These are phyloP conservation scores for Fusarium torreyae DNA, from an alignment of 2,329 filamentous ascomycete species.

Conservation along the genomic window DNA sequence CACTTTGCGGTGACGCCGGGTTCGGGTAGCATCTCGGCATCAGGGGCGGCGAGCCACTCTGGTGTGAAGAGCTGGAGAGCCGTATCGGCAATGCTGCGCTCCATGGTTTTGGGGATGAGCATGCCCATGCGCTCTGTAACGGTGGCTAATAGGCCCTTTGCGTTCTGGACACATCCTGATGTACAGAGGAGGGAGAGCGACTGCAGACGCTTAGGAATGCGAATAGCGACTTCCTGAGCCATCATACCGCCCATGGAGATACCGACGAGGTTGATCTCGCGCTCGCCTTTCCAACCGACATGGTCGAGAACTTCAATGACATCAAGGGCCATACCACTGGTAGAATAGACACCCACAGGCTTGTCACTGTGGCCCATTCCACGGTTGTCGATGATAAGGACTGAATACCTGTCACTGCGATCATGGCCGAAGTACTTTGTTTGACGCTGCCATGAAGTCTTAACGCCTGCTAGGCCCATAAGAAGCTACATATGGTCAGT, in stretches of 20 bases:
- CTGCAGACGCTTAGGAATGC: slow-evolving; percentile 67
- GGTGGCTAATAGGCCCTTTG: slow-evolving; percentile 75
- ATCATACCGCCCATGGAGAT: slow-evolving; percentile 95
- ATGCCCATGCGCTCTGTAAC: slow-evolving; percentile 69
- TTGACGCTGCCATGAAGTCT: slow-evolving; percentile 84
- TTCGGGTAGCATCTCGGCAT: slow-evolving; percentile 68
- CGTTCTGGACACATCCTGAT: slow-evolving; percentile 73
- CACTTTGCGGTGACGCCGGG: slow-evolving; percentile 59
- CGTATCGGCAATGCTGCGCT: slow-evolving; percentile 75
- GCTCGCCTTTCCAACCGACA: slow-evolving; percentile 74
- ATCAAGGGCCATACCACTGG: slow-evolving; percentile 87
- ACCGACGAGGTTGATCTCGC: slow-evolving; percentile 77
- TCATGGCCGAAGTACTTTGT: slow-evolving; percentile 86
- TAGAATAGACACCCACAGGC: slow-evolving; percentile 83
- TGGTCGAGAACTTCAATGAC: slow-evolving; percentile 78
- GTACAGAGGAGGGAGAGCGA: slow-evolving; percentile 75
- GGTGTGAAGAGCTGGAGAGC: slow-evolving; percentile 77
- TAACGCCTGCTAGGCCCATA: slow-evolving; percentile 81
- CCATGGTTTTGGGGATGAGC: slow-evolving; percentile 79
- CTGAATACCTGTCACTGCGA: slow-evolving; percentile 76
- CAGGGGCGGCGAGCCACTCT: slow-evolving; percentile 74
- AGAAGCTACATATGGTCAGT: slow-evolving; percentile 70
- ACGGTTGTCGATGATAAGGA: slow-evolving; percentile 86
- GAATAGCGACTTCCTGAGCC: slow-evolving; percentile 80
- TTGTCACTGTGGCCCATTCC: slow-evolving; percentile 87